phyloP scores from a whole-genome alignment of 2,329 filamentous ascomycete species.

The Leptographium galeiforme region DNA sequence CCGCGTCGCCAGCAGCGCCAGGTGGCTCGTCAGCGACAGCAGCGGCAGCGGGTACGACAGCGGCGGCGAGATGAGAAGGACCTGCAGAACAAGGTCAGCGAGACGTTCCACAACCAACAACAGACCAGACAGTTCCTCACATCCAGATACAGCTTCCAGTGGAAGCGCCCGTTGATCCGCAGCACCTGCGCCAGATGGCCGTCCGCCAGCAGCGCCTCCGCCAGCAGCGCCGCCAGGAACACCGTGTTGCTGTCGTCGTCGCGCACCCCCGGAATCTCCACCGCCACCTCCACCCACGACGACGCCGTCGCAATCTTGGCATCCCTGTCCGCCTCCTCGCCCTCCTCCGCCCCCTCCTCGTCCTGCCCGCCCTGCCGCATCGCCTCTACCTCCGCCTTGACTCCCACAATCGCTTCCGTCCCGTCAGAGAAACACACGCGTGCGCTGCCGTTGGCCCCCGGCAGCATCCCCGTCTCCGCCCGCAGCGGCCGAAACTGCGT shows the following conservation, averaged over 20 bases:
- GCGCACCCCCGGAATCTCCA: constrained; percentile 81
- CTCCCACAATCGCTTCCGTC: constrained; percentile 87
- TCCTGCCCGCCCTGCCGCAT: constrained; percentile 26
- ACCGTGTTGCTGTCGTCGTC: constrained; percentile 86
- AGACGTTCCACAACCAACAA: neutral
- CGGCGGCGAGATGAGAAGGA: constrained; percentile 83
- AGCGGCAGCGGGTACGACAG: constrained; percentile 87
- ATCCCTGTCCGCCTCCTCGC: constrained; percentile 5
- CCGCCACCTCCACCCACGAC: constrained; percentile 72
- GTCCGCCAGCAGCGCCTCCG: constrained; percentile 68
- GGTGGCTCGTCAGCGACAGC: constrained; percentile 82
- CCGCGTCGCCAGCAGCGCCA: constrained; percentile 78
- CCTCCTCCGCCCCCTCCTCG: neutral
- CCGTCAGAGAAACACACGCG: constrained; percentile 90
- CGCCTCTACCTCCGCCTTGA: constrained; percentile 88
- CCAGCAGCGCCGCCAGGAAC: constrained; percentile 77
- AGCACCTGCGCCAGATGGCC: constrained; percentile 57
- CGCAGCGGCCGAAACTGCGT: constrained; percentile 83
- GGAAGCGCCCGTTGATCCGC: constrained; percentile 81
- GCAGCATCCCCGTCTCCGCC: constrained; percentile 82
- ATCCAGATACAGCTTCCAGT: constrained; percentile 94
- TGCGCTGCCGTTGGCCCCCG: constrained; percentile 81
- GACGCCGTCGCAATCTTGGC: constrained; percentile 15
- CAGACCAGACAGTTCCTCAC: constrained; percentile 39
- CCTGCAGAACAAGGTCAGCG: constrained; percentile 33